Base-by-base conservation (phyloP, 768 basidiomycete species). In the Suillus subluteus region DNA sequence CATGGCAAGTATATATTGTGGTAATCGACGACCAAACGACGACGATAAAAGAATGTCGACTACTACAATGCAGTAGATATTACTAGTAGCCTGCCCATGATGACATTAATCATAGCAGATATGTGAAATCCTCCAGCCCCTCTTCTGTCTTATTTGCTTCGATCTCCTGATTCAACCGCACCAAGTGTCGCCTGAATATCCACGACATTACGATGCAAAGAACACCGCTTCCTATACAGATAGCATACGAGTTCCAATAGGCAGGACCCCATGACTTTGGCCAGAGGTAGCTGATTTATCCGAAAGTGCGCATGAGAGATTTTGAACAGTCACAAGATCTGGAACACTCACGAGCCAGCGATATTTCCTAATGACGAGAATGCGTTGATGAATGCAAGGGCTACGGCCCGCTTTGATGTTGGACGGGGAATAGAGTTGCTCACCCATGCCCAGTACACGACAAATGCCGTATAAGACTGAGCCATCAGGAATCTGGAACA, bases 351-450 rank as follows among this genome's bases (percentile, higher is more conserved):
- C 82, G 93, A 89, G 68, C 95, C 95, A 52, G 88, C 79, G 50
- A 97, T 83, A 79, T 96, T 96, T 1, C 95, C 95, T 4, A 93
- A 82, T 72, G 93, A 89, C 11, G 90, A 90, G 73, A 94, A 87
- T 50, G 89, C 87, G 75, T 96, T 95, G 72, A 95, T 86, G 67
- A 92, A 78, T 2, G 94, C 95, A 58, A 97, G 82, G 15, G 90
- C 90, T n/a, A 95, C 90, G 3, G 95, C 91, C 6, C 95, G 88
- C 78, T 96, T 96, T n/a, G 90, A 87, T 6, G 93, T 84, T 32
- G 95, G 89, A n/a, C 87, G 86, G 35, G 93, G 87, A 78, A 97
- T 82, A 18, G 83, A 82, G 67, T 83, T 86, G 62, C 82, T 82
- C 62, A 85, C 79, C 87, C 84, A 85, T 6, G 83, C 78, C 74